Evolutionary conservation across 371 early-diverging fungal genomes (phyloP), one percentile per base, ranked within the genome.

Genomic region (Capillidium heterosporum): DNA sequence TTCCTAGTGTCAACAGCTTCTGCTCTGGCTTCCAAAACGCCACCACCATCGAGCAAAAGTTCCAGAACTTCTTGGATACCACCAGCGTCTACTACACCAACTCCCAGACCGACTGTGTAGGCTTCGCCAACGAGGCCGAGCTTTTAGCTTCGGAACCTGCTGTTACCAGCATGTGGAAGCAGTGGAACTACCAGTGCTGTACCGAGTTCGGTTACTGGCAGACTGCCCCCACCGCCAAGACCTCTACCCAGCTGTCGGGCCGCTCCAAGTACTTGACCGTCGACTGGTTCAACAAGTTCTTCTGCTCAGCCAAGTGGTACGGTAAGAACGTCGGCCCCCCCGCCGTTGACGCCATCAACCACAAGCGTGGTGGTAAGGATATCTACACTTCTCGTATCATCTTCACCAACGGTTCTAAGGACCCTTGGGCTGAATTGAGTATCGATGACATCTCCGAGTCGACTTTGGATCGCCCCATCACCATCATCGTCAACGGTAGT

Each of bases 191-290:
- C 40, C 57, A 84, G 57, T 68, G 70, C 1, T 85, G 85, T 63
- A 78, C 74, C 26, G 77, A 85, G 63, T 83, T 75, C 50, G 83
- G 77, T 15, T 83, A 73, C 63, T 77, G 75, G 72, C 79, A 79
- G 65, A 70, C 70, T 8, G 74, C 71, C 5, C 68, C 76, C 1
- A 68, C 68, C 72, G 35, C 10, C 29, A 31, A 63, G 65, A 21
- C 63, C 67, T 0, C 58, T 72, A 35, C 69, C 7, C 44, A 44
- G 19, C 17, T 19, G 17, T 31, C 50, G 1, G 73, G 11, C 74
- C 78, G 21, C 66, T 69, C 44, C 65, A 70, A 40, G 59, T 75
- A 23, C 26, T 24, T 56, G 1, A 56, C 56, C n/a, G 26, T 56
- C 10, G 46, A 56, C 29, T 56, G 56, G 56, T 56, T 56, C 46